A percentile compares a stretch with the other conserved stretches of the same genome.
These are phyloP conservation scores for Nannizzia gypsea DNA, from an alignment of 2,329 filamentous ascomycete genomes.

Conservation along the genomic window DNA sequence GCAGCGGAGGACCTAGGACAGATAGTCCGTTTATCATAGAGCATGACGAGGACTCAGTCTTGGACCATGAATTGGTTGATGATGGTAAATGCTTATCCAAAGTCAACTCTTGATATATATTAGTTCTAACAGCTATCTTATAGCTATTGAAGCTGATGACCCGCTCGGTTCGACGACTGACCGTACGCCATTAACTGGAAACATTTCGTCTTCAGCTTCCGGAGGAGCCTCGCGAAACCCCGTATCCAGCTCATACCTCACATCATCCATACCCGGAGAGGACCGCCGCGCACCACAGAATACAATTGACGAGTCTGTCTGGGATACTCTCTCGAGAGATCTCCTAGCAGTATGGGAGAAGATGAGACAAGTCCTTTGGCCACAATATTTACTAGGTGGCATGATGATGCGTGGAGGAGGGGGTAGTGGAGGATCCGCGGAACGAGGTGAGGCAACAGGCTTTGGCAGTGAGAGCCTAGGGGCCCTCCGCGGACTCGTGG, in stretches of 20 bases:
- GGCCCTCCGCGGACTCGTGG: slow-evolving; percentile 44
- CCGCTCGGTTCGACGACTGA: slow-evolving; percentile 59
- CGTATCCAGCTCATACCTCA: slow-evolving; percentile 70
- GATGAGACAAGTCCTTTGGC: slow-evolving; percentile 93
- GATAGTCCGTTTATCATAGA: slow-evolving; percentile 47
- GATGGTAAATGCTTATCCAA: slow-evolving; percentile 38
- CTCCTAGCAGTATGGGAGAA: slow-evolving; percentile 92
- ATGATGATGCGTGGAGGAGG: slow-evolving; percentile 49
- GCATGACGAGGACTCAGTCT: slow-evolving; percentile 47
- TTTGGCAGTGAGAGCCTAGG: slow-evolving; percentile 32
- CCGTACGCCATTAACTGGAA: slow-evolving; percentile 70
- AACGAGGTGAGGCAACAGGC: slow-evolving; percentile 42
- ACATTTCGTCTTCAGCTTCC: slow-evolving; percentile 44
- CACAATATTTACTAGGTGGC: slow-evolving; percentile 75
- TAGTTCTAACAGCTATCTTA: background rate
- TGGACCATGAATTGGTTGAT: slow-evolving; percentile 64
- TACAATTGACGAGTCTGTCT: slow-evolving; percentile 94
- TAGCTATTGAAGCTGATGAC: slow-evolving; percentile 81
- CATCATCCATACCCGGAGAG: slow-evolving; percentile 80
- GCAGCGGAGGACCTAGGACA: slow-evolving; percentile 24
- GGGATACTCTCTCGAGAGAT: slow-evolving; percentile 91
- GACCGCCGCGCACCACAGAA: slow-evolving; percentile 80
- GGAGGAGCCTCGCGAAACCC: slow-evolving; percentile 5
- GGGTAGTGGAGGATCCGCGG: slow-evolving; percentile 41
- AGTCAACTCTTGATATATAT: background rate